Evolutionary conservation across 495 filamentous ascomycete species (phyloP).

Genomic region (Parathielavia appendiculata): DNA sequence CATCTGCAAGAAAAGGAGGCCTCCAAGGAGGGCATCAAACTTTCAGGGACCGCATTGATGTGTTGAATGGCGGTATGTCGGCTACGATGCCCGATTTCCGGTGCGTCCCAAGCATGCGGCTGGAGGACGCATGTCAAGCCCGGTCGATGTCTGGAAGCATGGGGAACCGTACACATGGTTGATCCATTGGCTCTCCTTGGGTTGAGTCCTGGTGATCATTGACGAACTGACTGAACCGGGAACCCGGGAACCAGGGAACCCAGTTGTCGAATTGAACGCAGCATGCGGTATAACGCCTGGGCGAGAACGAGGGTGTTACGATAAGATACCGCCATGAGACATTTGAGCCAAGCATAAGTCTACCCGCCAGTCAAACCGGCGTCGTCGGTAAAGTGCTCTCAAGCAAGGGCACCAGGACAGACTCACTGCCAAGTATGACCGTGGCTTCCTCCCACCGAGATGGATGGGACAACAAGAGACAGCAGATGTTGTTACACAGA

Average conservation of each 20-base stretch:
- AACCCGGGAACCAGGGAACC: background rate
- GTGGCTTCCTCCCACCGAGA: background rate
- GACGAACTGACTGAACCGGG: background rate
- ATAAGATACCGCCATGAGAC: background rate
- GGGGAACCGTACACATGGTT: conserved; percentile 9
- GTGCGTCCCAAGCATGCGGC: background rate
- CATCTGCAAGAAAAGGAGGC: background rate
- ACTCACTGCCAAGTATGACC: background rate
- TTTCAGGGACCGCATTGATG: background rate
- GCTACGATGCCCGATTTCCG: background rate
- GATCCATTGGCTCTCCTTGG: conserved; percentile 12
- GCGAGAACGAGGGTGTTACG: background rate
- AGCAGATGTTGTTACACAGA: conserved; percentile 1
- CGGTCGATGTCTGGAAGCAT: background rate
- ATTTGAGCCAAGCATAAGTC: background rate
- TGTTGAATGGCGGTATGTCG: background rate
- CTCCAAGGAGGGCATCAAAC: background rate
- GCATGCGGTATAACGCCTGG: conserved; percentile 14
- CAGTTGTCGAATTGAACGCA: background rate
- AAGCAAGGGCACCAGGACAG: background rate
- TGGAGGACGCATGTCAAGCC: background rate
- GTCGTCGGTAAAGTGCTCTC: background rate
- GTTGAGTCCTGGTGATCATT: background rate
- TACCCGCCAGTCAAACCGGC: background rate
- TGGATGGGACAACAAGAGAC: background rate